phyloP scores from a whole-genome alignment of 177 flowering plant species.

The Vitis hybrid region DNA sequence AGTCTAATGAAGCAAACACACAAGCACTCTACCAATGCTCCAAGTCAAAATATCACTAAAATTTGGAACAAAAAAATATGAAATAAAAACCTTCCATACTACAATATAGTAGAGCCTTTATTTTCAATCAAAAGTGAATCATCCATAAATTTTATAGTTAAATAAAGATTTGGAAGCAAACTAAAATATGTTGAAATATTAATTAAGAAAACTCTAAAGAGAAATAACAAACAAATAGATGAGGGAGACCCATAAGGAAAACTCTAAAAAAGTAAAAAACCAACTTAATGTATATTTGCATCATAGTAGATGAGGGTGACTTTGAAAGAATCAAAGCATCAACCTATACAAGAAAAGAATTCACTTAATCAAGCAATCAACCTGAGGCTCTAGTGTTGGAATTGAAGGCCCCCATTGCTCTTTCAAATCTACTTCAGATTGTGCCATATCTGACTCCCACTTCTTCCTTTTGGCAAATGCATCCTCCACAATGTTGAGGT shows the following conservation, averaged over 20 bases:
- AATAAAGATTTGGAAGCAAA: too few relatives aligned
- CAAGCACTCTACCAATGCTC: not conserved
- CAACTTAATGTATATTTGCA: too few relatives aligned
- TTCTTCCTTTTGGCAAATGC: conserved; percentile 78
- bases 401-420: conserved; percentile 50
- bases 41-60: not conserved
- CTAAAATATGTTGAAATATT: too few relatives aligned
- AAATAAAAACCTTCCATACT: not conserved
- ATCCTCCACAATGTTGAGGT: conserved; percentile 73
- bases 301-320: not conserved
- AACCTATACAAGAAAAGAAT: not conserved
- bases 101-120: not conserved
- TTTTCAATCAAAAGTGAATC: not conserved
- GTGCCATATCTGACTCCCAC: conserved; percentile 67
- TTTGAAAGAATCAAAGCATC: not conserved
- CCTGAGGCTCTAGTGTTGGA: conserved; percentile 88
- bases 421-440: conserved; percentile 47
- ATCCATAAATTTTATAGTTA: too few relatives aligned
- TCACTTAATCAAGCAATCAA: conserved; percentile 20
- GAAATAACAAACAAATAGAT: not conserved
- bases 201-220: too few relatives aligned
- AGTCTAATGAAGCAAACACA: not conserved
- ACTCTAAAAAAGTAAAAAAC: too few relatives aligned
- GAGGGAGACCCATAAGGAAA: too few relatives aligned
- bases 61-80: not conserved